Conservation (phyloP, 2,329 filamentous ascomycete species). For the Scedosporium minutisporum region DNA sequence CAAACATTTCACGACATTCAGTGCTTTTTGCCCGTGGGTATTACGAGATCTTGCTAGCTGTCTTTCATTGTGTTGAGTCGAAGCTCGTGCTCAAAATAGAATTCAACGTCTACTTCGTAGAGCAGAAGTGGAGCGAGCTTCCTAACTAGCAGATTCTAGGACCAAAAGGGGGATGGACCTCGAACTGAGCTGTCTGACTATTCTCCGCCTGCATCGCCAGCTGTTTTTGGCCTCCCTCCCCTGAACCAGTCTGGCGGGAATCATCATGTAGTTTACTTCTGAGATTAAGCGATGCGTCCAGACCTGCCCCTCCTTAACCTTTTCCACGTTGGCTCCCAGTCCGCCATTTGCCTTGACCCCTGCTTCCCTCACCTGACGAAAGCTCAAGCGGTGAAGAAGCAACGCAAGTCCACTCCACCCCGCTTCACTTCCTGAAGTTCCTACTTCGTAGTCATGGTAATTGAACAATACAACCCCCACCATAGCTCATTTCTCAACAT, state of each 20-base stretch:
- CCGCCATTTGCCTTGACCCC: background rate
- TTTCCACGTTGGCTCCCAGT: background rate
- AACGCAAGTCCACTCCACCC: background rate
- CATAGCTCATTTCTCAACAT: background rate
- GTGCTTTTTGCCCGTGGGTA: background rate
- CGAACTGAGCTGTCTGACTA: background rate
- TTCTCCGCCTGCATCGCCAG: background rate
- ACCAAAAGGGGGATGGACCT: background rate
- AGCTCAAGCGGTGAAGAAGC: background rate
- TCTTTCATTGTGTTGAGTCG: no score
- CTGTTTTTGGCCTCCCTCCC: background rate
- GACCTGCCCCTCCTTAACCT: background rate
- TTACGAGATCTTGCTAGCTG: no score
- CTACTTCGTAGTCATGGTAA: no score
- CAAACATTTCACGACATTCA: background rate
- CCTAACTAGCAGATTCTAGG: no score
- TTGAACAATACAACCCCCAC: no score
- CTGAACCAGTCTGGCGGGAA: background rate
- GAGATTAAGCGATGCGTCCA: background rate
- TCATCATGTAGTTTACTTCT: background rate
- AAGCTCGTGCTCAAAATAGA: no score
- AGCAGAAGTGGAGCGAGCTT: no score
- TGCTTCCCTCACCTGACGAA: background rate
- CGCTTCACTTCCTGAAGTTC: no score
- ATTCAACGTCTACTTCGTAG: no score